A percentile compares a stretch with the other conserved stretches of the same genome.
Conservation (phyloP, 225 moss, liverwort and hornwort genomes). For the Straminergon stramineum region DNA sequence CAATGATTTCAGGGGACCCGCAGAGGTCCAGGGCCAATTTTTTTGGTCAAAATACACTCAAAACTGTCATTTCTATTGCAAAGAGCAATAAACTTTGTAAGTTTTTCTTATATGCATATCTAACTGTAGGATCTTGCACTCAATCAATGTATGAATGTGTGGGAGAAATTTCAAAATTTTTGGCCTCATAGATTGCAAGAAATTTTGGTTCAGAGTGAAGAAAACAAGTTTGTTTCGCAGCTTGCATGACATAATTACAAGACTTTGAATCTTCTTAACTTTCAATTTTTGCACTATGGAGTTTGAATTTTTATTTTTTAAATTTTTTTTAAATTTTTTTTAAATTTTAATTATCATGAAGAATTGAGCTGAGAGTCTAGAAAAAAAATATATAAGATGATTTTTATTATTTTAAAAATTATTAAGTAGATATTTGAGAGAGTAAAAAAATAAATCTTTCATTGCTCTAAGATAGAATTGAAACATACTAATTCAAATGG, state of each 20-base stretch:
- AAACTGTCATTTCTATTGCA: neutral
- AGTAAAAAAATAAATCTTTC: neutral
- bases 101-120: too few relatives aligned
- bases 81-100: neutral
- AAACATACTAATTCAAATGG: neutral
- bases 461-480: neutral
- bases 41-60: neutral
- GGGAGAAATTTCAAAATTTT: neutral
- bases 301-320: neutral
- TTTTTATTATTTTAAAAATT: neutral
- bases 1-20: neutral
- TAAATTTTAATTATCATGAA: neutral
- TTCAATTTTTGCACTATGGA: accelerated
- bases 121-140: neutral
- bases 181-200: neutral
- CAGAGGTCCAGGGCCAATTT: accelerated
- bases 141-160: neutral
- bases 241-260: neutral
- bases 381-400: too few relatives aligned
- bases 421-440: neutral
- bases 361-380: neutral
- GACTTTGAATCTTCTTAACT: neutral
- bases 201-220: accelerated
- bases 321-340: too few relatives aligned
- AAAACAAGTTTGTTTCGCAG: too few relatives aligned